phyloP scores from a whole-genome alignment of 1,284 basidiomycete genomes.

The Trichosporon sp. region DNA sequence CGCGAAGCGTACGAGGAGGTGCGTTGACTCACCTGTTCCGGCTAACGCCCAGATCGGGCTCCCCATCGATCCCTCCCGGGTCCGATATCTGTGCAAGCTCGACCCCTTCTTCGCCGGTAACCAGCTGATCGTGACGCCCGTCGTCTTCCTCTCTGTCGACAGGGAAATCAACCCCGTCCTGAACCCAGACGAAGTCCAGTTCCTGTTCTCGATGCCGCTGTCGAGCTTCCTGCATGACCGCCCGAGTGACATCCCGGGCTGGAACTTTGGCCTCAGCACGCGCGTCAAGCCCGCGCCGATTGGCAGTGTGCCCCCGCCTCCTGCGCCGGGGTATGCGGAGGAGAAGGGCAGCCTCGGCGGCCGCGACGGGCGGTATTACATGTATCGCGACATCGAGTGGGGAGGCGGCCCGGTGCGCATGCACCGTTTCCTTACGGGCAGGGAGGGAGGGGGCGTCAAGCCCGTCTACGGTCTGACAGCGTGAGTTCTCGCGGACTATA shows the following conservation, averaged over 20 bases:
- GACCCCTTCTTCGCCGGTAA: constrained; percentile 75
- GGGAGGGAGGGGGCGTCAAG: constrained; percentile 76
- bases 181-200: constrained; percentile 73
- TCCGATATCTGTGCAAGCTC: constrained; percentile 71
- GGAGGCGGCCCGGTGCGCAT: constrained; percentile 60
- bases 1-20: constrained; percentile 75
- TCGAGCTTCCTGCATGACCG: constrained; percentile 69
- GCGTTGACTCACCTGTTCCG: too few relatives aligned
- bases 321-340: constrained; percentile 37
- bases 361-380: constrained; percentile 62
- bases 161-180: constrained; percentile 66
- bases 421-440: constrained; percentile 77
- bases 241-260: constrained; percentile 63
- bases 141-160: constrained; percentile 78
- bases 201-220: constrained; percentile 80
- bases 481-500: constrained; percentile 54
- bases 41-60: constrained; percentile 70
- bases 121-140: constrained; percentile 76
- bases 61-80: constrained; percentile 66
- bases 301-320: constrained; percentile 35
- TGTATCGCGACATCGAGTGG: constrained; percentile 64
- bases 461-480: constrained; percentile 80
- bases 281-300: constrained; percentile 33
- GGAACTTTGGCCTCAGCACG: constrained; percentile 47
- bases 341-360: constrained; percentile 38